Evolutionary conservation across 2,329 filamentous ascomycete genomes (phyloP).

Genomic region (Bipolaris sorokiniana): DNA sequence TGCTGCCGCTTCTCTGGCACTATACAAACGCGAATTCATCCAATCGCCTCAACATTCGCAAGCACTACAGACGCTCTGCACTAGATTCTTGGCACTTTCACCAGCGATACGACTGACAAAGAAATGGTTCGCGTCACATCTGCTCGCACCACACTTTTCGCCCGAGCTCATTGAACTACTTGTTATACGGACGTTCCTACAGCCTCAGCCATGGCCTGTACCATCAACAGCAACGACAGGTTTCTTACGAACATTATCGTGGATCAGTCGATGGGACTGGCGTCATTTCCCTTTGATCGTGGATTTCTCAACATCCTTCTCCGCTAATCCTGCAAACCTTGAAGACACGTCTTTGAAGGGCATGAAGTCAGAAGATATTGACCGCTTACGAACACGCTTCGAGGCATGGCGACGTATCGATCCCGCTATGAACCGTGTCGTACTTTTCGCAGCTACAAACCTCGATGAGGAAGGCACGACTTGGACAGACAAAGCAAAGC

Average conservation of each 20-base stretch:
- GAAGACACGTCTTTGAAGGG: conserved; percentile 25
- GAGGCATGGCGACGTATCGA: conserved; percentile 88
- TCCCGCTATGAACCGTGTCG: conserved; percentile 81
- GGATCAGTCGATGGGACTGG: conserved; percentile 93
- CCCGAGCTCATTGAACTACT: conserved; percentile 87
- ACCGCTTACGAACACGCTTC: conserved; percentile 72
- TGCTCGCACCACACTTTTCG: conserved; percentile 75
- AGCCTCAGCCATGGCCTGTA: conserved; percentile 78
- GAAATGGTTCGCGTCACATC: conserved; percentile 85
- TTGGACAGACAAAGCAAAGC: conserved; percentile 73
- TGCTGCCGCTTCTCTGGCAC: conserved; percentile 70
- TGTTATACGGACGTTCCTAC: conserved; percentile 76
- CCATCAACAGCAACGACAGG: conserved; percentile 80
- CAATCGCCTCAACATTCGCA: conserved; percentile 81
- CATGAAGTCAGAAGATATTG: conserved; percentile 66
- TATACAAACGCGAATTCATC: conserved; percentile 73
- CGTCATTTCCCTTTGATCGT: conserved; percentile 79
- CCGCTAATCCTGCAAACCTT: conserved; percentile 26
- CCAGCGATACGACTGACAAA: conserved; percentile 84
- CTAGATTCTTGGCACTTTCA: conserved; percentile 78
- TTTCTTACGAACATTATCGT: conserved; percentile 79
- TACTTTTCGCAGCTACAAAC: conserved; percentile 81
- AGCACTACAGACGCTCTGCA: conserved; percentile 79
- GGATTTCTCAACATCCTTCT: conserved; percentile 63
- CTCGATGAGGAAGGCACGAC: conserved; percentile 77